Evolutionary conservation across 345 rosid genomes (phyloP).

Genomic region (Arabis hirsuta): DNA sequence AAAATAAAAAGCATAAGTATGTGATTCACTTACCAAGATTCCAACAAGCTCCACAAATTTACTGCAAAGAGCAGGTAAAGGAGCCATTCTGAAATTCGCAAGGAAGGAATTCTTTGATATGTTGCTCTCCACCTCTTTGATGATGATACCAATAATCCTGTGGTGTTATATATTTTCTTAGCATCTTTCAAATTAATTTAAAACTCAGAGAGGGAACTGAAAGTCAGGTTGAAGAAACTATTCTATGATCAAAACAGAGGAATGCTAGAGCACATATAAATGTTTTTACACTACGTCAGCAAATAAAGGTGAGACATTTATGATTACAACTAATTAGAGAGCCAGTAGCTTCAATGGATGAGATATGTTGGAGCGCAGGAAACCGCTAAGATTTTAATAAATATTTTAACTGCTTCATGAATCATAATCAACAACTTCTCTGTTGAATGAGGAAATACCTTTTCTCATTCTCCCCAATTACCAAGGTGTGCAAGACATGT

Average conservation of each 20-base stretch:
- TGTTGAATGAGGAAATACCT: constrained; percentile 53
- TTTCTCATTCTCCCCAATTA: constrained; percentile 93
- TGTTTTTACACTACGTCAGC: constrained; percentile 4
- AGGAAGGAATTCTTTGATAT: constrained; percentile 86
- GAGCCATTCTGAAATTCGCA: constrained; percentile 82
- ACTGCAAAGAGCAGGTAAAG: constrained; percentile 69
- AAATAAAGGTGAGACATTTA: constrained; percentile 20
- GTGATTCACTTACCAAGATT: constrained; percentile 69
- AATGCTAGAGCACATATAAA: not conserved
- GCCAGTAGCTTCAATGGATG: not conserved
- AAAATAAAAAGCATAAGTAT: not conserved
- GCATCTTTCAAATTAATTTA: constrained; percentile 11
- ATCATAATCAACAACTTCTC: constrained; percentile 17
- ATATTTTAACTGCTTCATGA: not conserved
- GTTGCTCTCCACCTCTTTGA: constrained; percentile 87
- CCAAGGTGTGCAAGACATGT: constrained; percentile 72
- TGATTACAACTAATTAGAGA: constrained; percentile 14
- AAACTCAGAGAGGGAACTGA: constrained; percentile 3
- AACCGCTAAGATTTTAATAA: not conserved
- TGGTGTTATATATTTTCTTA: constrained; percentile 32
- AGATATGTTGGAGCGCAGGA: not conserved
- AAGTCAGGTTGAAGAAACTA: constrained; percentile 17
- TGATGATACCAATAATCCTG: constrained; percentile 88
- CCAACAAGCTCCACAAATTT: constrained; percentile 91
- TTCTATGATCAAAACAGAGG: constrained; percentile 22